Evolutionary conservation across 768 basidiomycete genomes (phyloP), one percentile per base, ranked within the genome.

Genomic region (Tremella fuciformis): DNA sequence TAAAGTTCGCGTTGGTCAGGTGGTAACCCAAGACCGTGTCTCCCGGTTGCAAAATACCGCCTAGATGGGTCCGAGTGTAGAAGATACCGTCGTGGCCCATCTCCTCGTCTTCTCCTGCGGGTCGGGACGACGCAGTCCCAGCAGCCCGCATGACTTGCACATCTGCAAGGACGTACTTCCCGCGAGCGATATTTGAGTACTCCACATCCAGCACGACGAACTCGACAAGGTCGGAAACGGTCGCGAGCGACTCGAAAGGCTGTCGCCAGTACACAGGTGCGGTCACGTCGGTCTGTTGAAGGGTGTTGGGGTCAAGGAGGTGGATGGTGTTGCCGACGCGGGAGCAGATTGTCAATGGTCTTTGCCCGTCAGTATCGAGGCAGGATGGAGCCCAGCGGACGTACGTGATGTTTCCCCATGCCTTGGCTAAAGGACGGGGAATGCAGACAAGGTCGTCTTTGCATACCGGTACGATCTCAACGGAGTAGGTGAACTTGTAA

Each of bases 401-500:
- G 56, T 59, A 79, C 78, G 75, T 85, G 79, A 99, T 94, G 80
- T 93, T 97, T 73, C 86, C 85, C 57, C 93, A 80, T 16, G 84
- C 79, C 8, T 87, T 85, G 0, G 96, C 92, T 65, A 87, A 86
- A 70, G 90, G 89, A 11, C 80, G 76, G 2, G 92, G 90, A 37
- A 99, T 81, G 74, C 89, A 91, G 19, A 98, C 88, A 24, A 99
- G 84, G 78, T 99, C 96, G 74, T 98, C 96, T 76, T 97, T 97
- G 81, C 96, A 99, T 56, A 99, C 85, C 0, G 96, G 92, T 3
- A 88, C 84, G 71, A 99, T 96, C 79, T 98, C 94, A 65, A 98
- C 89, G 3, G 93, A 96, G 81, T 91, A 98, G 3, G 92, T 91
- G 78, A 89, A 93, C 79, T 94, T 98, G 83, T 89, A 96, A 78